Base-by-base conservation (phyloP, 106 monocot genomes). In the Dendrobium huoshanense region DNA sequence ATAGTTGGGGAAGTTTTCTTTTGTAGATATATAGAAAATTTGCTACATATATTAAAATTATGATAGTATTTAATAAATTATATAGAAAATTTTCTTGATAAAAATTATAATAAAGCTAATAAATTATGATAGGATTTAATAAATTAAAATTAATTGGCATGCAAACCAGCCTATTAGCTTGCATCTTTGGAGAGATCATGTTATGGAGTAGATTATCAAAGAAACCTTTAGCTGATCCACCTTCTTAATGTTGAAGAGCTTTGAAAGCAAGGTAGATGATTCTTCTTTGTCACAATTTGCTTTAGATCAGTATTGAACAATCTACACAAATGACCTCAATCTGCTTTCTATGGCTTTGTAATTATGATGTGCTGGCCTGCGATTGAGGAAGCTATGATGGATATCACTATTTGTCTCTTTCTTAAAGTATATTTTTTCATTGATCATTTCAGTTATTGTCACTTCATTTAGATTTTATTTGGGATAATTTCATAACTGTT, bases 151-250 rank as follows among this genome's bases (percentile, higher is more conserved):
- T 29, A 29, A 29, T 29, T 29, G 27, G 29, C 29, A 29, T 29
- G 29, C 29, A 29, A 58, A 4, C 79, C 51, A 72, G 86, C 68
- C 41, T 88, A 20, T 24, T 81, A 48, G 79, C 81, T 48, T 18
- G 55, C 24, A 79, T 76, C 17, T 55, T 83, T 48, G 54, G 85
- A 20, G 88, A 88, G 78, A 49, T 79, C 68, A 72, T 88, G 33
- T 64, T 83, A 20, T 81, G 83, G 78, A n/a, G 80, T 51, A 85
- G 79, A 83, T 78, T 72, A 75, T 68, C 87, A 4, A 84, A 27
- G 68, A 87, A 87, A 72, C 18, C 13, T 16, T 37, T 33, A 33
- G 37, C 27, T 33, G 33, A 8, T 15, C 72, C 11, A 3, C 17
- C 33, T 11, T 33, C 25, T n/a, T n/a, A 8, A 3, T 7, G 64